Base-by-base conservation (phyloP, 208 protist genomes). In the Trypanosoma cruzi region DNA sequence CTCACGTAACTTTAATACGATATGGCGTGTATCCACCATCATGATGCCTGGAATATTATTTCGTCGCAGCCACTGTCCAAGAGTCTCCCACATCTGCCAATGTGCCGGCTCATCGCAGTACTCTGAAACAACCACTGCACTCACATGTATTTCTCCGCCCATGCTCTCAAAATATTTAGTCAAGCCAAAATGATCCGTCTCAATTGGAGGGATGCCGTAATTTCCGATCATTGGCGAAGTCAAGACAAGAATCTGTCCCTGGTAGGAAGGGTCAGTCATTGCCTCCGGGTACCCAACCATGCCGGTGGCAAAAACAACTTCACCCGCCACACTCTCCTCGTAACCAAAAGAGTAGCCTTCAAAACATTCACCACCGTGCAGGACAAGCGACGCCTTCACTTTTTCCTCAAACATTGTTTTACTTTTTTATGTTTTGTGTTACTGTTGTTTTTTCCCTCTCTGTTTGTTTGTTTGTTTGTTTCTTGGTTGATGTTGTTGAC, bases 221-320 rank as follows among this genome's bases (percentile, higher is more conserved):
- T 99, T 99, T 61, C 98, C 98, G 46, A 99, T 93, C 73, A 99
- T 88, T 20, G 98, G 98, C 52, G 97, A 98, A 16, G 98, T 99
- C 14, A 99, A 82, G 11, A 99, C 97, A 22, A 99, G 86, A 63
- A 99, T 99, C 78, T 99, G 98, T 28, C 94, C 98, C 8, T 92
- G 78, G 86, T 99, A 99, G 8, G 98, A 99, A 2, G 98, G 98
- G 85, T 99, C 98, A 2, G 98, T 99, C 11, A 99, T 80, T 62
- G 82, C 90, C 77, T 96, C 87, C 3, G 94, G 88, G 72, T 98
- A 98, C 36, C 96, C 96, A 10, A 98, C 95, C 96, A 98, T 98
- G 24, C 94, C 96, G 14, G 96, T 98, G 8, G 92, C 80, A 65
- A 98, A 98, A 26, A 98, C 96, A 20, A 95, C 89, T 75, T 97